A percentile compares a stretch with the other conserved stretches of the same genome.
phyloP scores from a whole-genome alignment of 2,329 filamentous ascomycete genomes.

The Trichoderma sp. region DNA sequence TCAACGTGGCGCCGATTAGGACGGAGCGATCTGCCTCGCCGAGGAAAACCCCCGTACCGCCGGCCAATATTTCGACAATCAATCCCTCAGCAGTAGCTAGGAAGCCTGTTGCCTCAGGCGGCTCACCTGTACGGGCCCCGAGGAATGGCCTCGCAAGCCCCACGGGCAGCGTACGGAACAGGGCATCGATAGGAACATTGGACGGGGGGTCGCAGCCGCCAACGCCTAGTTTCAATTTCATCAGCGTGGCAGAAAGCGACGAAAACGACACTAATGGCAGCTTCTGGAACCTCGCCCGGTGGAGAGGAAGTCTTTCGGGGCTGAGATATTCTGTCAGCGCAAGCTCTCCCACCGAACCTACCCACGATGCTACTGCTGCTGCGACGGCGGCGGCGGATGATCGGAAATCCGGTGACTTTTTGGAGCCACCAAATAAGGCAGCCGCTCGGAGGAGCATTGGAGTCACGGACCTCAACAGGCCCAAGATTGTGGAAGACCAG shows the following conservation, averaged over 20 bases:
- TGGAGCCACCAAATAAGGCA: conserved; percentile 34
- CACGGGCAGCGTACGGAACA: conserved; percentile 32
- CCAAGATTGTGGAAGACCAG: conserved; percentile 27
- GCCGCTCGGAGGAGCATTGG: conserved; percentile 33
- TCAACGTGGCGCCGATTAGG: conserved; percentile 40
- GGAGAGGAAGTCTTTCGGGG: conserved; percentile 43
- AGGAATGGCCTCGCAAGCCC: conserved; percentile 38
- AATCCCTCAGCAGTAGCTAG: conserved; percentile 47
- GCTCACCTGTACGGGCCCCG: conserved; percentile 24
- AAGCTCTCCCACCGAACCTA: conserved; percentile 25
- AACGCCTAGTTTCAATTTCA: conserved; percentile 55
- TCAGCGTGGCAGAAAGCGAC: conserved; percentile 34
- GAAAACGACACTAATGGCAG: conserved; percentile 42
- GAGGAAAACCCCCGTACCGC: conserved; percentile 40
- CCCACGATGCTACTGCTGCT: conserved; percentile 11
- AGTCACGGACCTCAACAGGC: conserved; percentile 27
- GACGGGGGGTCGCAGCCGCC: conserved; percentile 41
- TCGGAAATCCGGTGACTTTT: conserved; percentile 24
- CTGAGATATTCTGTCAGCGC: conserved; percentile 32
- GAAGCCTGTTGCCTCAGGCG: conserved; percentile 41
- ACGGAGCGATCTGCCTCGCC: conserved; percentile 58
- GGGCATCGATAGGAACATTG: conserved; percentile 27
- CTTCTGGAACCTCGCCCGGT: conserved; percentile 59
- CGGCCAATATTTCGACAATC: conserved; percentile 36
- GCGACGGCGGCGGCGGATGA: conserved; percentile 6